Evolutionary conservation across 331 rosid genomes (phyloP), one percentile per base, ranked within the genome.

Genomic region (Pyrus hybrid): DNA sequence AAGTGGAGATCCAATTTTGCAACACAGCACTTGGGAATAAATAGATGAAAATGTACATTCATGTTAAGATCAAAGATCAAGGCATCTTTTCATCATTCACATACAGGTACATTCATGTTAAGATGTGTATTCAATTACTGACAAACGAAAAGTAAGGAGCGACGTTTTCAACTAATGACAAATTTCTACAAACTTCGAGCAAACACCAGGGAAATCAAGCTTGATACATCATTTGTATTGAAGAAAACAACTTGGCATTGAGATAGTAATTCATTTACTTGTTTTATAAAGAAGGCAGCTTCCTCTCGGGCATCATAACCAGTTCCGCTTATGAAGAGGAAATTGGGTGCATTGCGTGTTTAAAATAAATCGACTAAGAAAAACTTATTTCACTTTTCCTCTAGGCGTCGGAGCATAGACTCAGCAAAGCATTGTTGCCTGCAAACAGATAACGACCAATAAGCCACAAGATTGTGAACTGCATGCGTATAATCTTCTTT

Each of bases 351-450:
- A 69, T 29, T 70, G 4, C 23, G 51, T 54, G 25, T 17, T 69
- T 69, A 54, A 54, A 16, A 22, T 47, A 32, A 68, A 56, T 21
- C 69, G 26, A 56, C 56, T 8, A 67, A 11, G 58, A 37, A 33
- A 8, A 64, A 13, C 73, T 54, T n/a, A 7, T 33, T 16, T 88
- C 84, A 91, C 73, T 89, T 86, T 45, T 90, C 93, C 83, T 94
- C 97, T 76, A 86, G 80, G 73, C 90, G 93, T 71, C 86, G 89
- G 69, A 92, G 83, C 84, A 94, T 86, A 3, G 83, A 84, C 76
- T 91, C 99, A 0, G 96, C 97, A 74, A 91, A 94, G 88, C 85
- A 81, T 71, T 87, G 95, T 85, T 94, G 99, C 90, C 97, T 93
- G 78, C 83, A 81, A 80, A 83, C 49, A 43, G 35, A 63, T 71